Percentiles rank a stretch among this genome's conserved stretches.
Conservation (phyloP, 495 filamentous ascomycete genomes). For the Lophiostoma macrostomum region DNA sequence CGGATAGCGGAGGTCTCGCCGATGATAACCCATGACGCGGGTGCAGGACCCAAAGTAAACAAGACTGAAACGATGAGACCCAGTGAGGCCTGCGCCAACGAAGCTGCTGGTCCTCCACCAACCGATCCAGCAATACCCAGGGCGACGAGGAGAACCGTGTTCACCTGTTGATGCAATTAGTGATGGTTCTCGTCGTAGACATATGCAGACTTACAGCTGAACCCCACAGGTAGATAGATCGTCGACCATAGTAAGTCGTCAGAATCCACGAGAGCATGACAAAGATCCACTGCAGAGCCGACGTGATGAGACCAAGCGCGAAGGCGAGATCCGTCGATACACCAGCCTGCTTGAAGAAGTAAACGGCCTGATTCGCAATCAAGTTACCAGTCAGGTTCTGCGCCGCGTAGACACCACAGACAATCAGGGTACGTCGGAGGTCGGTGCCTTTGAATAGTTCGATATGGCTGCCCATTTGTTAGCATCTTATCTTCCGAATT, state of each 20-base stretch:
- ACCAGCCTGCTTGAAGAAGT: constrained; percentile 35
- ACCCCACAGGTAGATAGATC: constrained; percentile 50
- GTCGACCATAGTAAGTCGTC: constrained; percentile 47
- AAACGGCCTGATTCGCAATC: constrained; percentile 41
- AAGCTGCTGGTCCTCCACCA: constrained; percentile 37
- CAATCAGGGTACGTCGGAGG: constrained; percentile 48
- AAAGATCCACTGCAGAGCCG: constrained; percentile 50
- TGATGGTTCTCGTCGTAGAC: too few species aligned
- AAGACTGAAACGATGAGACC: constrained; percentile 56
- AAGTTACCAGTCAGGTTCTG: constrained; percentile 44
- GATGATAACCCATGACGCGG: constrained; percentile 57
- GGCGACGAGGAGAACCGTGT: constrained; percentile 40
- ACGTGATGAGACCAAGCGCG: constrained; percentile 49
- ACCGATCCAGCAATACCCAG: constrained; percentile 52
- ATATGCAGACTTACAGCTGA: constrained; percentile 41
- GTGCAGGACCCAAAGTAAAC: constrained; percentile 52
- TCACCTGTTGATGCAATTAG: too few species aligned
- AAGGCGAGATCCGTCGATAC: constrained; percentile 38
- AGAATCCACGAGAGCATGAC: constrained; percentile 55
- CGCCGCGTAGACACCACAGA: constrained; percentile 46
- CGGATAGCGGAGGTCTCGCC: constrained; percentile 58
- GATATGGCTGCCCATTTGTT: too few species aligned
- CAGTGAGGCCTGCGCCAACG: constrained; percentile 51
- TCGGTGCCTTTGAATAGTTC: constrained; percentile 49
- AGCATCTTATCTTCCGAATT: too few species aligned